Evolutionary conservation across 2,329 filamentous ascomycete species (phyloP).

Genomic region (Tympanopsis confertula): DNA sequence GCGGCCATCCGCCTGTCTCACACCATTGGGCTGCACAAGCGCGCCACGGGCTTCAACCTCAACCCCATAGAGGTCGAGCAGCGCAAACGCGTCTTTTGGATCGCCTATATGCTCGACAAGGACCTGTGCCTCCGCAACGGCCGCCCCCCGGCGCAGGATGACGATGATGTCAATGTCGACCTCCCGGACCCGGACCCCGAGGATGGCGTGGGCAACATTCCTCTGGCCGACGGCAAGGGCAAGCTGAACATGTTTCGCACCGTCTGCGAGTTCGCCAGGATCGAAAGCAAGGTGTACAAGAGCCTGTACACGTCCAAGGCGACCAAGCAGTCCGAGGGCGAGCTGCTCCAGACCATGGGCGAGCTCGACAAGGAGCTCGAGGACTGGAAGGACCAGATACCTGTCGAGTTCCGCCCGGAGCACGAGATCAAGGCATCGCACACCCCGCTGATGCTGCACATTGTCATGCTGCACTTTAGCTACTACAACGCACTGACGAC

Average conservation of each 20-base stretch:
- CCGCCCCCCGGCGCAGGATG: slow-evolving; percentile 60
- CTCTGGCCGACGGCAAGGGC: slow-evolving; percentile 73
- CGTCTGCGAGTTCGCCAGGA: slow-evolving; percentile 83
- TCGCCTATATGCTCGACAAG: slow-evolving; percentile 63
- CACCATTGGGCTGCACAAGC: slow-evolving; percentile 90
- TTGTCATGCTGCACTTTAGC: slow-evolving; percentile 87
- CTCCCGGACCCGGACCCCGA: slow-evolving; percentile 79
- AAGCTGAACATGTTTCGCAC: slow-evolving; percentile 92
- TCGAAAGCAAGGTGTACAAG: slow-evolving; percentile 90
- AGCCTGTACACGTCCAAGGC: slow-evolving; percentile 85
- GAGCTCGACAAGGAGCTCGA: slow-evolving; percentile 84
- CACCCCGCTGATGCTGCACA: slow-evolving; percentile 83
- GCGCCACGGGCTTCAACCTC: slow-evolving; percentile 81
- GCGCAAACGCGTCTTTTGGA: slow-evolving; percentile 68
- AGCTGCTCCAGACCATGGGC: slow-evolving; percentile 87
- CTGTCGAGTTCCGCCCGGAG: slow-evolving; percentile 87
- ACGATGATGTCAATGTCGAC: slow-evolving; percentile 89
- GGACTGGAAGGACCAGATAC: slow-evolving; percentile 92
- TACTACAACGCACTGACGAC: slow-evolving; percentile 98
- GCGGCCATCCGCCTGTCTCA: slow-evolving; percentile 84
- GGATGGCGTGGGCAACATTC: slow-evolving; percentile 91
- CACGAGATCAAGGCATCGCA: slow-evolving; percentile 89
- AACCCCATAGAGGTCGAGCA: slow-evolving; percentile 93
- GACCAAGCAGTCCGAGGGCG: slow-evolving; percentile 80
- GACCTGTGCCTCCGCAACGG: slow-evolving; percentile 65